These are phyloP conservation scores for Xylaria sp. DNA, from an alignment of 2,329 filamentous ascomycete species.

Conservation along the genomic window DNA sequence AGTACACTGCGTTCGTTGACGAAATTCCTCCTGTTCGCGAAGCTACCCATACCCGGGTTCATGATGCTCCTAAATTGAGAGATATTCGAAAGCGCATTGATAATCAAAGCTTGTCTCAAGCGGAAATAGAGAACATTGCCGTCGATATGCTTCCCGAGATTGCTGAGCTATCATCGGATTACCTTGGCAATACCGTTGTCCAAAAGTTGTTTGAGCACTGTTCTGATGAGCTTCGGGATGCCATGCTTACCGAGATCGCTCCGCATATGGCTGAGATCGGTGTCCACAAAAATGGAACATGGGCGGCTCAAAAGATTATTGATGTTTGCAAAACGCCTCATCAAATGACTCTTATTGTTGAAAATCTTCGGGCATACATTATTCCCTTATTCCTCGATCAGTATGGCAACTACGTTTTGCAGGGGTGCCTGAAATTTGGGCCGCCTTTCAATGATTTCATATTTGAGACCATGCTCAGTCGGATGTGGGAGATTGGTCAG, in stretches of 20 bases:
- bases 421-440: constrained; percentile 94
- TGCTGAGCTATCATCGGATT: constrained; percentile 92
- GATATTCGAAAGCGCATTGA: constrained; percentile 98
- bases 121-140: constrained; percentile 92
- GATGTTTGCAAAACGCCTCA: constrained; percentile 87
- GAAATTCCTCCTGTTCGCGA: constrained; percentile 93
- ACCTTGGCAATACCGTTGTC: constrained; percentile 98
- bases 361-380: constrained; percentile 85
- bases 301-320: constrained; percentile 99
- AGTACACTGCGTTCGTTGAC: constrained; percentile 75
- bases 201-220: constrained; percentile 99
- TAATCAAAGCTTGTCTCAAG: constrained; percentile 85
- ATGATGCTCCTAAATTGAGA: constrained; percentile 92
- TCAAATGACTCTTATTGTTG: constrained; percentile 86
- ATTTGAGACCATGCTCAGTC: constrained; percentile 95
- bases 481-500: constrained; percentile 92
- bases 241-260: constrained; percentile 87
- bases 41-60: constrained; percentile 85
- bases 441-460: constrained; percentile 94
- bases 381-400: constrained; percentile 95
- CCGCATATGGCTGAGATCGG: constrained; percentile 96
- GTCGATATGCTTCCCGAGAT: constrained; percentile 96
- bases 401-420: constrained; percentile 97
- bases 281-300: constrained; percentile 98
- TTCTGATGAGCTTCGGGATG: constrained; percentile 87